Conservation (phyloP, 2,329 filamentous ascomycete genomes). For the Bipolaris cookei region DNA sequence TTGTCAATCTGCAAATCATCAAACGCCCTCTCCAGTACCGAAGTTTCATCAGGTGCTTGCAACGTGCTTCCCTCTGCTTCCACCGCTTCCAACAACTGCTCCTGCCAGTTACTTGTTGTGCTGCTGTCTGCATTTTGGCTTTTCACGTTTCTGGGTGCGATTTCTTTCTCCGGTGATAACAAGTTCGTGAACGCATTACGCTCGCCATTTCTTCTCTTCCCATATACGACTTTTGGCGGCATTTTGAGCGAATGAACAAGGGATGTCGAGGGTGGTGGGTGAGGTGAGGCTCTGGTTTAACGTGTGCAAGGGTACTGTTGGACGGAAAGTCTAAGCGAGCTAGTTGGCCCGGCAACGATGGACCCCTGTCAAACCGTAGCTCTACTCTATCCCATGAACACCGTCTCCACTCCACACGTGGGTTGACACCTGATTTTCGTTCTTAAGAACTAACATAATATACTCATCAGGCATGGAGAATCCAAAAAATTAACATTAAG, state of each 20-base stretch:
- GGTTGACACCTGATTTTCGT: too few species aligned
- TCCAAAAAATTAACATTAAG: slow-evolving; percentile 16
- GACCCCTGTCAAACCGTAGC: not conserved
- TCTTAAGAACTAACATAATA: not conserved
- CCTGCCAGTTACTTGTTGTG: slow-evolving; percentile 7
- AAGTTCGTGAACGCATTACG: slow-evolving; percentile 37
- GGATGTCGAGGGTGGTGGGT: slow-evolving; percentile 1
- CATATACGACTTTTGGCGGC: slow-evolving; percentile 34
- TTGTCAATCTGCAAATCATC: slow-evolving; percentile 13
- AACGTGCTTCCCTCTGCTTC: not conserved
- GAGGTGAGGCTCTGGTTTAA: slow-evolving; percentile 4
- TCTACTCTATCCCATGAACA: too few species aligned
- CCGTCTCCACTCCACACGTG: too few species aligned
- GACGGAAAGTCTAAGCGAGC: slow-evolving; percentile 17
- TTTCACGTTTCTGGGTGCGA: slow-evolving; percentile 1
- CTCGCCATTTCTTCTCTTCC: slow-evolving; percentile 33
- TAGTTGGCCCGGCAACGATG: slow-evolving; percentile 7
- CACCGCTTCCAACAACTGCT: slow-evolving; percentile 14
- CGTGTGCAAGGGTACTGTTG: slow-evolving; percentile 7
- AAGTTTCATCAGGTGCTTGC: slow-evolving; percentile 3
- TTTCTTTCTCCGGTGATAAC: slow-evolving; percentile 37
- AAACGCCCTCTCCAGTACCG: slow-evolving; percentile 11
- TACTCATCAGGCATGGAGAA: not conserved
- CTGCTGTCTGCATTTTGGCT: slow-evolving; percentile 6
- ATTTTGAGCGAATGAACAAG: slow-evolving; percentile 21